phyloP scores from a whole-genome alignment of 1,284 basidiomycete genomes.

The Ustilago crameri region DNA sequence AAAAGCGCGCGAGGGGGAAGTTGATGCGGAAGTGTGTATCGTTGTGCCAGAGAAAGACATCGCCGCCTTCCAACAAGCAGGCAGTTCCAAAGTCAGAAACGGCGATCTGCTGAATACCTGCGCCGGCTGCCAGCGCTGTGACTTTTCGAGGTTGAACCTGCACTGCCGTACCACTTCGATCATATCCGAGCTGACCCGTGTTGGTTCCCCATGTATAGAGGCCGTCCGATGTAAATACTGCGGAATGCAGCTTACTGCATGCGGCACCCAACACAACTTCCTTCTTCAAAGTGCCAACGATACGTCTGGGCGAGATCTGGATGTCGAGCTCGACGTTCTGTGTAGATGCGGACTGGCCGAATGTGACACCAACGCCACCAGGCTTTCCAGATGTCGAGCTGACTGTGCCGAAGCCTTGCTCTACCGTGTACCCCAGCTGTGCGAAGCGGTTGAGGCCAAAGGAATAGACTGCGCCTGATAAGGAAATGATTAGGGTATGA shows the following conservation, averaged over 20 bases:
- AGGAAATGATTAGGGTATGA: conserved; percentile 87
- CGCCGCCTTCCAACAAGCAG: conserved; percentile 78
- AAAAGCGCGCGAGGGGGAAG: conserved; percentile 51
- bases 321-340: conserved; percentile 69
- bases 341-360: conserved; percentile 26
- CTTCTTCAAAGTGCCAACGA: conserved; percentile 82
- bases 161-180: conserved; percentile 75
- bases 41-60: conserved; percentile 85
- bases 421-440: conserved; percentile 83
- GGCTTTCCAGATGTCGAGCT: conserved; percentile 44
- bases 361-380: conserved; percentile 69
- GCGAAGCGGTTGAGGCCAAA: conserved; percentile 86
- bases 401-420: conserved; percentile 69
- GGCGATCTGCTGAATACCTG: conserved; percentile 64
- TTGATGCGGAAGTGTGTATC: conserved; percentile 79
- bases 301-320: conserved; percentile 80
- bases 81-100: conserved; percentile 80
- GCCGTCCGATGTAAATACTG: conserved; percentile 84
- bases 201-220: conserved; percentile 97
- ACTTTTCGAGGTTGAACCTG: conserved; percentile 86
- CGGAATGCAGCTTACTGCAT: conserved; percentile 86
- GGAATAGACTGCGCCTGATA: conserved; percentile 82
- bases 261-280: conserved; percentile 84
- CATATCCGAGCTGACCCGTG: conserved; percentile 84
- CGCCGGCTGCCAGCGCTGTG: conserved; percentile 70